Conservation (phyloP, 202 grass and related monocot genomes). For the Elaeis oleifera region DNA sequence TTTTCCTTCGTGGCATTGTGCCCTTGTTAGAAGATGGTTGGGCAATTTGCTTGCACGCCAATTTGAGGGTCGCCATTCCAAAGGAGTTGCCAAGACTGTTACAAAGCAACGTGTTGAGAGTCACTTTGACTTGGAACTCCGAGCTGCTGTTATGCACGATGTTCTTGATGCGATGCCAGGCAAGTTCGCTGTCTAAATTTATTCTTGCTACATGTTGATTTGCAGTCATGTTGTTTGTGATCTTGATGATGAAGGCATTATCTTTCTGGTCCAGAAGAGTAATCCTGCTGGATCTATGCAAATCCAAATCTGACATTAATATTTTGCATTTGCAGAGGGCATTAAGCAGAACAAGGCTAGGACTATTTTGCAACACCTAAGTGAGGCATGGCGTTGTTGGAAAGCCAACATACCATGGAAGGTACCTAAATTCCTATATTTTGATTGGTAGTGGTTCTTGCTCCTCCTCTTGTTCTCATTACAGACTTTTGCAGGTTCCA, state of each 20-base stretch:
- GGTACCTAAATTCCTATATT: conserved; percentile 14
- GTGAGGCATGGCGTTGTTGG: conserved; percentile 99
- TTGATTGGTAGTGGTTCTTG: neutral
- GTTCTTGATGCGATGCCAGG: conserved; percentile 98
- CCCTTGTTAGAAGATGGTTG: conserved; percentile 94
- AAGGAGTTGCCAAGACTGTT: conserved; percentile 98
- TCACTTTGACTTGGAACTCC: conserved; percentile 94
- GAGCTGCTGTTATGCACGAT: conserved; percentile 98
- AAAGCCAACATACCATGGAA: conserved; percentile 99
- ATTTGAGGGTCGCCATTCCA: conserved; percentile 94
- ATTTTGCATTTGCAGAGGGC: conserved; percentile 38
- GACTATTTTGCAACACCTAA: conserved; percentile 93
- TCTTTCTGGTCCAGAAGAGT: too few relatives aligned
- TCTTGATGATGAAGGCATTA: too few relatives aligned
- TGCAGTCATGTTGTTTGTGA: too few relatives aligned
- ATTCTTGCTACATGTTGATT: too few relatives aligned
- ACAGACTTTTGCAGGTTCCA: conserved; percentile 41
- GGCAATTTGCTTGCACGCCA: conserved; percentile 86
- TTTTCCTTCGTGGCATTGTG: conserved; percentile 98
- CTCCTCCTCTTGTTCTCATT: neutral
- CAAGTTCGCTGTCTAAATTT: neutral
- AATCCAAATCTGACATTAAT: too few relatives aligned
- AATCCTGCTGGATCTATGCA: too few relatives aligned
- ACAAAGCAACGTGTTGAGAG: conserved; percentile 99
- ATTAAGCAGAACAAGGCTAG: conserved; percentile 98